Conservation (phyloP, 805 yeast species). For the Sugiyamaella floridensis region DNA sequence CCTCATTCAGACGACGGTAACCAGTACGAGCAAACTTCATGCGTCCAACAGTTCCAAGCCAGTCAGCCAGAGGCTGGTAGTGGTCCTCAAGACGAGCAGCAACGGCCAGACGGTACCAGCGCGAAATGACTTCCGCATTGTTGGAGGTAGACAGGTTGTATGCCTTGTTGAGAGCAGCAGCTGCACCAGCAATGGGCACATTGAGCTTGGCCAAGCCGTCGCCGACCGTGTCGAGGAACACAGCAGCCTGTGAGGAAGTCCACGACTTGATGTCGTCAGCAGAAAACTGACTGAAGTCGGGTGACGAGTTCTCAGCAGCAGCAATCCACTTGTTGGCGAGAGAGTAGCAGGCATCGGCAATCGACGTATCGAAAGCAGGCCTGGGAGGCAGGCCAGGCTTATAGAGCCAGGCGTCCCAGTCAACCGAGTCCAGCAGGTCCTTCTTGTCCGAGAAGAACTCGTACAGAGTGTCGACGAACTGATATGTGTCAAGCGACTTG, state of each 20-base stretch:
- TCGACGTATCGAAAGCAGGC: constrained; percentile 69
- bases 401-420: constrained; percentile 81
- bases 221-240: constrained; percentile 65
- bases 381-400: constrained; percentile 85
- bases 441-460: constrained; percentile 45
- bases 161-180: constrained; percentile 31
- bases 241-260: constrained; percentile 69
- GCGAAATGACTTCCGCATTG: constrained; percentile 75
- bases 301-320: constrained; percentile 26
- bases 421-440: constrained; percentile 55
- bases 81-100: constrained; percentile 42
- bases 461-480: constrained; percentile 69
- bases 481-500: constrained; percentile 70
- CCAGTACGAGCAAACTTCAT: constrained; percentile 94
- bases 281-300: constrained; percentile 32
- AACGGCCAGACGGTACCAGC: constrained; percentile 67
- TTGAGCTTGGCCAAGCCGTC: constrained; percentile 34
- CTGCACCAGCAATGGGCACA: constrained; percentile 32
- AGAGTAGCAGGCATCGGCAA: constrained; percentile 64
- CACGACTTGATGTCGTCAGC: constrained; percentile 48
- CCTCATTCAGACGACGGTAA: constrained; percentile 55
- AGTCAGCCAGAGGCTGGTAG: constrained; percentile 56
- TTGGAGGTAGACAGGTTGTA: constrained; percentile 46
- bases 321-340: constrained; percentile 62
- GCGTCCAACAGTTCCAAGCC: constrained; percentile 89